Base-by-base conservation (phyloP, 805 yeast species). In the Monosporozyma yasuniensis region DNA sequence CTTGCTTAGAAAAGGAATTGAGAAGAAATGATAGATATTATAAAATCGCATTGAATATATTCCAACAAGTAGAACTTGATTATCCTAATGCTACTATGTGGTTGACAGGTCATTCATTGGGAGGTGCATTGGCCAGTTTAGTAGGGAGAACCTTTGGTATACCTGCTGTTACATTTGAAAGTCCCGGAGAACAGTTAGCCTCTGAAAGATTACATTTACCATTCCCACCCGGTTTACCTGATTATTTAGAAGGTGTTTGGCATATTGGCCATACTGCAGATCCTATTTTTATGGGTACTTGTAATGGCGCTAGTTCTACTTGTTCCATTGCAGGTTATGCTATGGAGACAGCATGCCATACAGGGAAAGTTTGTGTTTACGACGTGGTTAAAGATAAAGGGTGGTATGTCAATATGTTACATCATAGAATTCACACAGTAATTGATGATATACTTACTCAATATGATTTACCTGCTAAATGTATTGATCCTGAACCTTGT, bases 231-330 rank as follows among this genome's bases (percentile, higher is more conserved):
- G 96, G 96, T 1, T 64, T 87, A 12, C 90, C 96, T 0, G 68
- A 72, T 7, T 78, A 82, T 58, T 70, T 79, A 68, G 97, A 90
- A 59, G 83, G 87, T 55, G 78, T 93, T 9, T 93, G 95, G 95
- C 97, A 93, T 64, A 71, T 93, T 62, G 99, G 99, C 2, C 91
- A 93, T 64, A 93, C 93, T 1, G 98, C 96, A 0, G 99, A 93
- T 64, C 99, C 99, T 1, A 87, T 93, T 1, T 93, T 75, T 61
- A 84, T 90, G 91, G 99, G 99, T 0, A 90, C 88, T 8, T 93
- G 99, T 65, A 89, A 86, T 61, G 99, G 99, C 9, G 95, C 93
- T 0, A 80, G 91, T 3, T 83, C 95, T 0, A 68, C 90, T 1
- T 93, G 99, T 66, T 82, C 91, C 52, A 74, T 87, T 8, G 96